Evolutionary conservation across 768 basidiomycete genomes (phyloP), one percentile per base, ranked within the genome.

Genomic region (Ramaria sp.): DNA sequence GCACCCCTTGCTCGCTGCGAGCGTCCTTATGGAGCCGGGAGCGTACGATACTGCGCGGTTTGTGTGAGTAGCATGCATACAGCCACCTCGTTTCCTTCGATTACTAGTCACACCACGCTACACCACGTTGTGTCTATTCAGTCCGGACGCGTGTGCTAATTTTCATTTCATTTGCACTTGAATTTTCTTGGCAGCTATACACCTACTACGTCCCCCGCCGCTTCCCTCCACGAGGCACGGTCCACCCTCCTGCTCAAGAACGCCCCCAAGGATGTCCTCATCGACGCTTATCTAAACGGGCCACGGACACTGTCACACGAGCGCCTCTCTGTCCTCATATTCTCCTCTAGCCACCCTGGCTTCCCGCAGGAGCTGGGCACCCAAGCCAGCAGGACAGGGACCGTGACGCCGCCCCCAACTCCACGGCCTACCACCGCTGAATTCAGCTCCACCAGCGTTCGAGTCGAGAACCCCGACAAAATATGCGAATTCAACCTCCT

Each of bases 221-320:
- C 74, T 18, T 78, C 78, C 0, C 61, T 86, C 16, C 55, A 61
- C 3, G 66, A 70, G 24, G 85, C 81, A 2, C 70, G 73, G 22
- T 59, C 61, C 3, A 71, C 70, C 57, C 59, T 88, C 27, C 74
- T 78, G 57, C 30, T n/a, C 47, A 50, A 50, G 55, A 18, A 34
- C 44, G 30, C 10, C 47, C 32, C 32, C 27, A 4, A 57, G 82
- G 80, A 77, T 36, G 9, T 47, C 52, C 70, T 88, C 9, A 77
- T 90, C 57, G 75, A 85, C 55, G 61, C 67, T 0, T 91, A 88
- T 63, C 70, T 91, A 47, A 93, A 91, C 62, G 89, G 87, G 1
- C 73, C 83, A 0, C 78, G 88, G 20, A 85, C 80, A 0, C 72
- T 93, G 6, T 84, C 83, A 0, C 75, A 79, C 62, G 66, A 79